Percentiles rank a stretch among this genome's conserved stretches.
phyloP scores from a whole-genome alignment of 306 rosid species.

The Prunus mongolica region DNA sequence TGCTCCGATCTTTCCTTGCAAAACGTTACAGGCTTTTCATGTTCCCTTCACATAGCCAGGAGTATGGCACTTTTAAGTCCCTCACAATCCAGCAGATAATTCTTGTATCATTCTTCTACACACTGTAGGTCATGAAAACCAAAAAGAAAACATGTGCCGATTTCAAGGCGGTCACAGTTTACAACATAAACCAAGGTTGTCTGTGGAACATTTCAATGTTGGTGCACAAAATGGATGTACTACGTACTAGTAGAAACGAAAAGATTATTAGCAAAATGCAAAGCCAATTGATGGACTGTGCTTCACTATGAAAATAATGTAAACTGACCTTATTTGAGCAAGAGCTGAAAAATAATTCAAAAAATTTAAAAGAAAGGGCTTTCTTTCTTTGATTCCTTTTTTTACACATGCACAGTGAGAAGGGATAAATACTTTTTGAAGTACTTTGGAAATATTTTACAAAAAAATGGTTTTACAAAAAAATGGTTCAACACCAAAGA shows the following conservation, averaged over 20 bases:
- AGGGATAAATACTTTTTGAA: neutral
- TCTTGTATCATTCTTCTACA: too few relatives aligned
- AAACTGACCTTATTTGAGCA: neutral
- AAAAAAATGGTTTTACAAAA: neutral
- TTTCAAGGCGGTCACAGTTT: neutral
- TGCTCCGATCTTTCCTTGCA: neutral
- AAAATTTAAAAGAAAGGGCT: too few relatives aligned
- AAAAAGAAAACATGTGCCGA: neutral
- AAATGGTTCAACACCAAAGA: neutral
- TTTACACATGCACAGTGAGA: too few relatives aligned
- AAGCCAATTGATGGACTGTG: neutral
- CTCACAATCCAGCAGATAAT: too few relatives aligned
- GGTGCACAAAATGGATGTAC: neutral
- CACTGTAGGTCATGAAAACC: neutral
- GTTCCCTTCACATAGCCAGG: neutral
- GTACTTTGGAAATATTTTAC: neutral
- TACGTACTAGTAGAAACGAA: neutral
- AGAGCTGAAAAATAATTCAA: neutral
- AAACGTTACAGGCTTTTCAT: neutral
- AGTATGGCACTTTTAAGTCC: neutral
- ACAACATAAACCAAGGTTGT: neutral
- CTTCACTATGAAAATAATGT: neutral
- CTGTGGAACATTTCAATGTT: neutral
- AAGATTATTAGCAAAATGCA: neutral
- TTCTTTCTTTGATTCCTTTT: too few relatives aligned